Evolutionary conservation across 495 filamentous ascomycete species (phyloP).

Genomic region (Cercophora newfieldiana): DNA sequence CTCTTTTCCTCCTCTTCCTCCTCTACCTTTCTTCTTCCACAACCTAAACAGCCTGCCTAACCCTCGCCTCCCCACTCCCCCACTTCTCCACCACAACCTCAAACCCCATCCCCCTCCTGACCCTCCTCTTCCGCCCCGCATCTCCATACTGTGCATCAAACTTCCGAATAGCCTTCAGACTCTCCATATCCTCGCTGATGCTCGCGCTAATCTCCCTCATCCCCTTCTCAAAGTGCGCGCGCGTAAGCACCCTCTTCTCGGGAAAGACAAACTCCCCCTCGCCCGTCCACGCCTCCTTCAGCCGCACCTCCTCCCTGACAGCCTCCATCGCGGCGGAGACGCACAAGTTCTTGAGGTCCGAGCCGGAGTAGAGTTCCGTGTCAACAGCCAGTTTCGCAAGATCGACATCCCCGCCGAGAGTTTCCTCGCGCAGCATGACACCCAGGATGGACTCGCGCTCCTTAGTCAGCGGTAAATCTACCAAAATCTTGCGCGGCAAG

Average conservation of each 20-base stretch:
- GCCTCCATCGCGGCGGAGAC: conserved; percentile 89
- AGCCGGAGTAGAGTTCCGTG: conserved; percentile 94
- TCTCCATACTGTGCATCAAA: conserved; percentile 97
- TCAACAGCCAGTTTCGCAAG: conserved; percentile 67
- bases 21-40: neutral
- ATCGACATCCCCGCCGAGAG: conserved; percentile 66
- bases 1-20: neutral
- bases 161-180: conserved; percentile 79
- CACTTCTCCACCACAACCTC: conserved; percentile 42
- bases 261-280: conserved; percentile 57
- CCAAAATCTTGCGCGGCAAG: conserved; percentile 78
- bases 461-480: conserved; percentile 78
- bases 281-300: conserved; percentile 43
- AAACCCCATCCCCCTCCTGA: conserved; percentile 64
- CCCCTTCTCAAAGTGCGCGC: conserved; percentile 78
- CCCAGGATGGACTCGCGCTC: conserved; percentile 78
- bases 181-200: conserved; percentile 93
- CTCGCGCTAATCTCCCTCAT: conserved; percentile 89
- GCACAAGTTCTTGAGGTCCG: conserved; percentile 89
- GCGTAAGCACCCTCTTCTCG: conserved; percentile 63
- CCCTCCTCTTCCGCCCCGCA: conserved; percentile 70
- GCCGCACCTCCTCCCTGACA: conserved; percentile 68
- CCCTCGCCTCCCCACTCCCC: conserved; percentile 31
- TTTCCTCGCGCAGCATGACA: conserved; percentile 82
- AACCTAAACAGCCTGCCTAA: conserved; percentile 27